Evolutionary conservation across 495 filamentous ascomycete species (phyloP).

Genomic region (Lindgomyces ingoldianus): DNA sequence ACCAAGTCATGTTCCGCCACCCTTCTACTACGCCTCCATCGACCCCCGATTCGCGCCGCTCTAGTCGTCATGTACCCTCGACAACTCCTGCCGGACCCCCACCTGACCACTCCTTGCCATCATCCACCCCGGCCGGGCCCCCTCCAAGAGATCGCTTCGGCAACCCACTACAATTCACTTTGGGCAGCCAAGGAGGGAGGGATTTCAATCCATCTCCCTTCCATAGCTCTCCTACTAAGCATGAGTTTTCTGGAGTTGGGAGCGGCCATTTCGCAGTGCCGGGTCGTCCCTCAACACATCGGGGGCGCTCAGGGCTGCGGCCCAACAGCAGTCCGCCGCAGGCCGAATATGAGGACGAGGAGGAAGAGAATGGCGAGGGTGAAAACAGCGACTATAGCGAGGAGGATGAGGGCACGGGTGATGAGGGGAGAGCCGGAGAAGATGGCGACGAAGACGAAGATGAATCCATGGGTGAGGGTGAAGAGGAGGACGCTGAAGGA

Average conservation of each 20-base stretch:
- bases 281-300: constrained; percentile 5
- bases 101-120: constrained; percentile 59
- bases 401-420: constrained; percentile 45
- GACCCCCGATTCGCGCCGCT: constrained; percentile 38
- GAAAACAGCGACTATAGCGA: constrained; percentile 31
- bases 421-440: constrained; percentile 47
- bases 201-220: neutral
- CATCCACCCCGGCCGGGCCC: constrained; percentile 73
- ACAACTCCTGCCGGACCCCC: constrained; percentile 78
- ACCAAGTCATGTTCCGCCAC: constrained; percentile 32
- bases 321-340: constrained; percentile 40
- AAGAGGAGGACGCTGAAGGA: constrained; percentile 36
- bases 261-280: constrained; percentile 10
- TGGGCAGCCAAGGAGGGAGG: constrained; percentile 36
- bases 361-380: constrained; percentile 39
- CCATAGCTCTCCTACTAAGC: neutral
- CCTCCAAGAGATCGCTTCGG: constrained; percentile 64
- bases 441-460: constrained; percentile 38
- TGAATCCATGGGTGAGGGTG: constrained; percentile 27
- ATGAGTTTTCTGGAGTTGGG: constrained; percentile 44
- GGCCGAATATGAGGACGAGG: constrained; percentile 43
- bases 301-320: constrained; percentile 37
- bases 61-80: constrained; percentile 53
- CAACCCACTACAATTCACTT: constrained; percentile 64
- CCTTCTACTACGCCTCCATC: constrained; percentile 36